Evolutionary conservation across 148 eudicot genomes (phyloP).

Genomic region (Linanthus parryae): DNA sequence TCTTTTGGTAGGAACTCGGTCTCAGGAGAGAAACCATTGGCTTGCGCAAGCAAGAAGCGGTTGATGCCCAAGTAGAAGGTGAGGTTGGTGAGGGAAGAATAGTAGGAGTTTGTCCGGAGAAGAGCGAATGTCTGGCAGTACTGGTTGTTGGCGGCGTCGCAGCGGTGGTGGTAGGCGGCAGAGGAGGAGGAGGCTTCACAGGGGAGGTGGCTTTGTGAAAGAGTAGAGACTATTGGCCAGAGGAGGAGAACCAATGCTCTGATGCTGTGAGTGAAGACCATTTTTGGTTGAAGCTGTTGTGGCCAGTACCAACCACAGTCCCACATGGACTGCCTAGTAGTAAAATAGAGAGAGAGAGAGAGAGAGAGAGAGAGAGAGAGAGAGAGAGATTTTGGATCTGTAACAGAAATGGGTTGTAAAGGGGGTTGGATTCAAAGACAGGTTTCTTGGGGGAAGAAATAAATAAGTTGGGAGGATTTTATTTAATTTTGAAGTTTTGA

Average conservation of each 20-base stretch:
- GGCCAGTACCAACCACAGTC: constrained; percentile 19
- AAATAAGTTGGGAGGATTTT: constrained; percentile 1
- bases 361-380: constrained; percentile 12
- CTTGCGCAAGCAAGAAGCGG: constrained; percentile 24
- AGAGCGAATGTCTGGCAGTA: constrained; percentile 48
- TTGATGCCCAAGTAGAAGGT: constrained; percentile 45
- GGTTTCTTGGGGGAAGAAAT: constrained; percentile 35
- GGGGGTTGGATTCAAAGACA: constrained; percentile 26
- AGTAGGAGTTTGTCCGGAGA: constrained; percentile 43
- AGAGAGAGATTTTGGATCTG: constrained; percentile 38
- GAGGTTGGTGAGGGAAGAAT: constrained; percentile 43
- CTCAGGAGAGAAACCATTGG: constrained; percentile 38
- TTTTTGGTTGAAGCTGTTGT: too few species aligned
- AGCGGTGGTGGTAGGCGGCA: constrained; percentile 25
- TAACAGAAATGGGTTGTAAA: constrained; percentile 24
- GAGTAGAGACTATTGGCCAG: constrained; percentile 18
- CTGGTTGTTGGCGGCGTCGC: background rate
- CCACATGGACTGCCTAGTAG: constrained; percentile 17
- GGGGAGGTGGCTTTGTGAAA: constrained; percentile 21
- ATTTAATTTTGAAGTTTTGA: background rate
- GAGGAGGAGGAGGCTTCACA: constrained; percentile 26
- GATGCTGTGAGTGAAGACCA: constrained; percentile 6
- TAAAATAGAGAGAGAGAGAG: constrained; percentile 10
- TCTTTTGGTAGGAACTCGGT: constrained; percentile 35
- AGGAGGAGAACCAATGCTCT: constrained; percentile 13